Evolutionary conservation across 1,139 yeast genomes (phyloP).

Genomic region (Pichia sp.): DNA sequence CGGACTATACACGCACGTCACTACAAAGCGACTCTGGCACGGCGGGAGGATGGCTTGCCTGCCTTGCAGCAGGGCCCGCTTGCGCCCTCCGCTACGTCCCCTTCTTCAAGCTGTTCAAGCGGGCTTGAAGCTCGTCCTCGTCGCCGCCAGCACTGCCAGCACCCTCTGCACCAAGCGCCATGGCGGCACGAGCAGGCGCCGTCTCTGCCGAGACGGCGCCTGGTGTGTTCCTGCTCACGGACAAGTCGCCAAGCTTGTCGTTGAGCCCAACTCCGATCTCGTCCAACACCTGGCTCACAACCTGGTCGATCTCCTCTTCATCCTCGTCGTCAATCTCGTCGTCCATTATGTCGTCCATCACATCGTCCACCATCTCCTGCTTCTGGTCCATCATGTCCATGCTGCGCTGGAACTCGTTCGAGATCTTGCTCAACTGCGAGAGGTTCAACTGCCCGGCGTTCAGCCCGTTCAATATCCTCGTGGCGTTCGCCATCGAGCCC

Average conservation of each 20-base stretch:
- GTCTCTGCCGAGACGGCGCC: slow-evolving; percentile 30
- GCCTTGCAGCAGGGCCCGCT: no score
- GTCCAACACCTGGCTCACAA: slow-evolving; percentile 85
- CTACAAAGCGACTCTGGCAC: no score
- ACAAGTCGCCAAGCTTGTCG: slow-evolving; percentile 51
- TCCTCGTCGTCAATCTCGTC: slow-evolving; percentile 72
- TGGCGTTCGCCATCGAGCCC: slow-evolving; percentile 92
- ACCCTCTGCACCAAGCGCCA: slow-evolving; percentile 32
- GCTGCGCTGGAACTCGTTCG: slow-evolving; percentile 93
- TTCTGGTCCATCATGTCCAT: slow-evolving; percentile 97
- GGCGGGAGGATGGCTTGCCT: no score
- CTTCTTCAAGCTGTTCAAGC: slow-evolving; percentile 78
- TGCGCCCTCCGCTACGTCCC: neutral
- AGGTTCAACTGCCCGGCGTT: slow-evolving; percentile 76
- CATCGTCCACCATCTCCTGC: slow-evolving; percentile 98
- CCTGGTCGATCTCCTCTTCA: slow-evolving; percentile 89
- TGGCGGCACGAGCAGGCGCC: slow-evolving; percentile 48
- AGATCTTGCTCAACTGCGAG: slow-evolving; percentile 82
- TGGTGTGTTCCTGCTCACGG: neutral
- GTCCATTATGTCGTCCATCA: slow-evolving; percentile 92
- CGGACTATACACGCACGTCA: no score
- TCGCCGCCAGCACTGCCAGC: slow-evolving; percentile 38
- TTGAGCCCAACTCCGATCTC: slow-evolving; percentile 92
- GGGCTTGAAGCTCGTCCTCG: slow-evolving; percentile 86
- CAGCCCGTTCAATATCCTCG: slow-evolving; percentile 79